These are phyloP conservation scores for Aspergillus egyptiacus DNA, from an alignment of 495 filamentous ascomycete species.

Conservation along the genomic window DNA sequence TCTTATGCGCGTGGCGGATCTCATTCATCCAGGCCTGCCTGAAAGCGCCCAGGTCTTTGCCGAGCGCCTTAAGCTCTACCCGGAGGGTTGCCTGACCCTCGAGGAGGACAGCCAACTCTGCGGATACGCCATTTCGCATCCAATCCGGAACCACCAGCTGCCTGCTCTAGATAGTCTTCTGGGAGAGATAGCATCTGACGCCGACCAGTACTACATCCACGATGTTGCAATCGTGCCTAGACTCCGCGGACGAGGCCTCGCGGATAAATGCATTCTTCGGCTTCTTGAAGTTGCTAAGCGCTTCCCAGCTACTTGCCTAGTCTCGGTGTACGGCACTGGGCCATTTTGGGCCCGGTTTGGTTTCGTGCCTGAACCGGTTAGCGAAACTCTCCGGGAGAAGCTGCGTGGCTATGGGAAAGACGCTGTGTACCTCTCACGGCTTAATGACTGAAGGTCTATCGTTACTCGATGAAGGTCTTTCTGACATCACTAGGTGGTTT, in stretches of 20 bases:
- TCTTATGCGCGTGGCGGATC: slow-evolving; percentile 1
- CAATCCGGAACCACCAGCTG: neutral
- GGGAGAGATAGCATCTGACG: neutral
- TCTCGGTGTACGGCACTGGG: slow-evolving; percentile 8
- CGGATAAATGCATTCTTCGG: neutral
- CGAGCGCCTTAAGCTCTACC: slow-evolving; percentile 7
- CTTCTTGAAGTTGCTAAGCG: neutral
- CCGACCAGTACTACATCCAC: slow-evolving; percentile 11
- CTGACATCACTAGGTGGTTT: too few relatives aligned
- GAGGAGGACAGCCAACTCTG: neutral
- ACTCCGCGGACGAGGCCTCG: neutral
- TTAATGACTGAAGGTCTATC: neutral
- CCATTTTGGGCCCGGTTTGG: slow-evolving; percentile 6
- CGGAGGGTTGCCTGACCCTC: slow-evolving; percentile 5
- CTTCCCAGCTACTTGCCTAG: neutral
- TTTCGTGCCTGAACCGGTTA: neutral
- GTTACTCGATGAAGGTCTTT: too few relatives aligned
- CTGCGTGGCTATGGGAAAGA: slow-evolving; percentile 4
- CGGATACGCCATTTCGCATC: slow-evolving; percentile 12
- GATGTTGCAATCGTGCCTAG: slow-evolving; percentile 8
- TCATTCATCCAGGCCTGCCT: slow-evolving; percentile 2
- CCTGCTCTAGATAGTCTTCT: slow-evolving; percentile 4
- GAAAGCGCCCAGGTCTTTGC: slow-evolving; percentile 6
- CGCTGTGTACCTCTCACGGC: neutral
- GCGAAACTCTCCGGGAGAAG: neutral